Conservation (phyloP, 768 basidiomycete species). For the Piloderma croceum region DNA sequence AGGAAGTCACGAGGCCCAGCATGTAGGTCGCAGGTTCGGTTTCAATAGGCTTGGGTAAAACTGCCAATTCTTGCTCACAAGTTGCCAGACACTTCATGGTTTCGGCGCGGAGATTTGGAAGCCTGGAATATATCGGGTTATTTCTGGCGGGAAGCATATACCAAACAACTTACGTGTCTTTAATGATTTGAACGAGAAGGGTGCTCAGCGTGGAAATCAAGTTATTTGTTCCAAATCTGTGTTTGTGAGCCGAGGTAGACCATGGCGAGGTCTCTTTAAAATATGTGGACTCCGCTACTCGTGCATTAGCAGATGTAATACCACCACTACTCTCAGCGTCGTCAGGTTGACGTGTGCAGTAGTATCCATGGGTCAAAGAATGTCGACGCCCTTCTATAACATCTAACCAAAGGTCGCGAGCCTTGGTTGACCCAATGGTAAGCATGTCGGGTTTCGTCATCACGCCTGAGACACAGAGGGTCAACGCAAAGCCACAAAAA, state of each 20-base stretch:
- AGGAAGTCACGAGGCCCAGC: conserved; percentile 28
- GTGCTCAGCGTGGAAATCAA: conserved; percentile 31
- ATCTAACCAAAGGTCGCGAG: conserved; percentile 37
- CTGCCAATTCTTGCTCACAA: conserved; percentile 21
- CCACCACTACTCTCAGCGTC: conserved; percentile 28
- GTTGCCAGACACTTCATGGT: conserved; percentile 18
- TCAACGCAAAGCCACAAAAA: neutral
- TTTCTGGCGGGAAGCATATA: conserved; percentile 1
- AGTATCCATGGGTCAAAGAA: conserved; percentile 36
- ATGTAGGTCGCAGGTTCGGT: conserved; percentile 34
- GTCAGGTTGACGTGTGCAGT: conserved; percentile 38
- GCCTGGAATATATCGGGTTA: conserved; percentile 11
- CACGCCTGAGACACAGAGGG: conserved; percentile 33
- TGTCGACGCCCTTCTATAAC: conserved; percentile 37
- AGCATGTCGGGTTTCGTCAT: conserved; percentile 53
- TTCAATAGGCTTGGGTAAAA: conserved; percentile 25
- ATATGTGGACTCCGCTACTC: conserved; percentile 30
- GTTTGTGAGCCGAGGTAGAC: conserved; percentile 19
- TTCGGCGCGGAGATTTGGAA: conserved; percentile 27
- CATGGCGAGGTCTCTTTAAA: conserved; percentile 34
- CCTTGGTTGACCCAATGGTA: conserved; percentile 28
- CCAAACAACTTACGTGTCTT: conserved; percentile 16
- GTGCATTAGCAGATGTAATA: conserved; percentile 26
- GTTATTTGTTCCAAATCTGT: conserved; percentile 33
- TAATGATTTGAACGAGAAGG: conserved; percentile 32